Percentiles rank a stretch among this genome's conserved stretches.
phyloP scores from a whole-genome alignment of 2,329 filamentous ascomycete genomes.

The Alternaria sp. region DNA sequence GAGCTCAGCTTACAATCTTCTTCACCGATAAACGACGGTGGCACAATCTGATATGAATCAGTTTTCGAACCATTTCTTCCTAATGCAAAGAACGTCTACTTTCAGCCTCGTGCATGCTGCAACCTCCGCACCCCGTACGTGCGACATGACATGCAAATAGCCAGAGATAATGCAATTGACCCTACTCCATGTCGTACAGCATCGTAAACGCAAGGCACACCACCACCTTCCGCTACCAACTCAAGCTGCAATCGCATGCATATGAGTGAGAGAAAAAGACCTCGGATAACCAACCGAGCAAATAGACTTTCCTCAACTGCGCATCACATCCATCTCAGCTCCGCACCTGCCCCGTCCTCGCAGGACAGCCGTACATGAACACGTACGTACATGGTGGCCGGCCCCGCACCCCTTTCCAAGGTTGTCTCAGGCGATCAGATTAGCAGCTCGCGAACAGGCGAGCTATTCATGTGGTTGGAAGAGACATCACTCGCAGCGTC shows the following conservation, averaged over 20 bases:
- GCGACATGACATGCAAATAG: slow-evolving; percentile 5
- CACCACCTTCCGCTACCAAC: slow-evolving; percentile 5
- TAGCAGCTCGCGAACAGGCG: neutral
- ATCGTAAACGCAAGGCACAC: slow-evolving; percentile 23
- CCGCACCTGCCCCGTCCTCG: slow-evolving; percentile 1
- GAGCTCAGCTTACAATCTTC: slow-evolving; percentile 21
- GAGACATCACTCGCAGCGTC: slow-evolving; percentile 6
- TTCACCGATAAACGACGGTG: slow-evolving; percentile 30
- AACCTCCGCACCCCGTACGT: slow-evolving; percentile 10
- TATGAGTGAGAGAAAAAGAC: slow-evolving; percentile 4
- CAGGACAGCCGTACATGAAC: slow-evolving; percentile 9
- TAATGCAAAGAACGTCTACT: slow-evolving; percentile 4
- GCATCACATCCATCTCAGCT: slow-evolving; percentile 6
- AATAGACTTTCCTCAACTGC: slow-evolving; percentile 4
- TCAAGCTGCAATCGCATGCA: slow-evolving; percentile 3
- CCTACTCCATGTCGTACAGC: slow-evolving; percentile 22
- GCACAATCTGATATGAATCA: slow-evolving; percentile 30
- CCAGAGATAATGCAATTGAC: slow-evolving; percentile 13
- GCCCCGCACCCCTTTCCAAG: slow-evolving; percentile 6
- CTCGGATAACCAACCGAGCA: slow-evolving; percentile 6
- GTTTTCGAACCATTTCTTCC: slow-evolving; percentile 9
- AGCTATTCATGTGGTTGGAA: slow-evolving; percentile 1
- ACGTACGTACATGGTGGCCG: slow-evolving; percentile 7
- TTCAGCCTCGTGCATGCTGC: slow-evolving; percentile 20
- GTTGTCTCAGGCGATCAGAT: neutral